Conservation (phyloP, 306 rosid species). For the Inga laurina region DNA sequence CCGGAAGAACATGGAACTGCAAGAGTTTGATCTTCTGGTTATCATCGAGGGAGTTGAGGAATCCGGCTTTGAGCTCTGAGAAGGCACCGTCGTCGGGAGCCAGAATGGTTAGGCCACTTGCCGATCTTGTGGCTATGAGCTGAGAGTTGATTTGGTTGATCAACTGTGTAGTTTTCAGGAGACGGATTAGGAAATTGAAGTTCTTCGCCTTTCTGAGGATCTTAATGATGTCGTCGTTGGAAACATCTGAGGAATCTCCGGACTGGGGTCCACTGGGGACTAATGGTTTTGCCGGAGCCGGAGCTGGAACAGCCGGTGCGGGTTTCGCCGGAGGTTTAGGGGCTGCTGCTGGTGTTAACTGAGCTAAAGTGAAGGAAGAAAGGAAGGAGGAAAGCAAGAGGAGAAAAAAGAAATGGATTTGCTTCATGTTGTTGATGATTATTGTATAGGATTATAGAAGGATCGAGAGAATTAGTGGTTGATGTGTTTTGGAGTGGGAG, state of each 20-base stretch:
- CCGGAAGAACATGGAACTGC: constrained; percentile 59
- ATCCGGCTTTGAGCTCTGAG: constrained; percentile 56
- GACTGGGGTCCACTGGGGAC: constrained; percentile 40
- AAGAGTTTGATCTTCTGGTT: constrained; percentile 54
- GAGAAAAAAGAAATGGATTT: constrained; percentile 32
- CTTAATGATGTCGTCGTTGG: constrained; percentile 49
- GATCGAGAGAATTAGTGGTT: neutral
- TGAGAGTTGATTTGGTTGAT: constrained; percentile 54
- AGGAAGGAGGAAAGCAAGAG: constrained; percentile 25
- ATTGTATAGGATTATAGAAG: neutral
- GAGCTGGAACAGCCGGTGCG: neutral
- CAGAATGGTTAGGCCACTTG: constrained; percentile 53
- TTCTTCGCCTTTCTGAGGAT: constrained; percentile 60
- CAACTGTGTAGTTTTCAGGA: constrained; percentile 62
- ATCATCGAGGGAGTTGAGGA: constrained; percentile 52
- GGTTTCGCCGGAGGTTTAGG: constrained; percentile 44
- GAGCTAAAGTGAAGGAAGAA: constrained; percentile 37
- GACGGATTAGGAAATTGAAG: constrained; percentile 53
- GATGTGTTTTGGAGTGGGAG: constrained; percentile 17
- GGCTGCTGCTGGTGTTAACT: constrained; percentile 46
- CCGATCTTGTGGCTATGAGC: constrained; percentile 47
- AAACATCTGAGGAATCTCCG: constrained; percentile 18
- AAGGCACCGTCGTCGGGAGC: constrained; percentile 65
- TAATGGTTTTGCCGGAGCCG: constrained; percentile 40
- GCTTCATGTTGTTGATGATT: constrained; percentile 29